Conservation (phyloP, 257 asterid genomes). For the Echites panduratus region DNA sequence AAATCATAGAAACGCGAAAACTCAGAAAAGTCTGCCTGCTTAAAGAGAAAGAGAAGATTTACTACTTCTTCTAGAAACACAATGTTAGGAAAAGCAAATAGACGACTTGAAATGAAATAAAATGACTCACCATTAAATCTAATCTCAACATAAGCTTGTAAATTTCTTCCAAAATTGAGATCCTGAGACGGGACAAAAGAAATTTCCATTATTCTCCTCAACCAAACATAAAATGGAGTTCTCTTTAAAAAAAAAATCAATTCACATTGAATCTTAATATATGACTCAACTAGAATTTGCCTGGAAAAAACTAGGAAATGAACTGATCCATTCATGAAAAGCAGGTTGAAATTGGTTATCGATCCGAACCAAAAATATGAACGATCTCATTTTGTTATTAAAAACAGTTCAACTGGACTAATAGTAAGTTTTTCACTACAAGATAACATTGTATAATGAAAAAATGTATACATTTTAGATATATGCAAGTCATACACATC, state of each 20-base stretch:
- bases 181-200: constrained; percentile 36
- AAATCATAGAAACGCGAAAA: constrained; percentile 81
- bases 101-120: neutral
- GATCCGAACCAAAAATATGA: neutral
- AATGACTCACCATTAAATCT: constrained; percentile 50
- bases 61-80: neutral
- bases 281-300: neutral
- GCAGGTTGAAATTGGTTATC: neutral
- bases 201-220: constrained; percentile 3
- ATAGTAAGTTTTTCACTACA: neutral
- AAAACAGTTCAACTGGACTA: neutral
- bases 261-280: too few species aligned
- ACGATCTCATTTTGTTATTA: neutral
- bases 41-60: constrained; percentile 6
- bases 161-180: constrained; percentile 63
- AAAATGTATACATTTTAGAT: neutral
- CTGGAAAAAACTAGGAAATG: neutral
- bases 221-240: neutral
- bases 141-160: constrained; percentile 63
- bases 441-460: neutral
- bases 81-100: neutral
- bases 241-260: too few species aligned
- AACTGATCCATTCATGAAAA: neutral
- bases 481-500: neutral
- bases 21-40: constrained; percentile 72